A percentile compares a stretch with the other conserved stretches of the same genome.
Conservation (phyloP, 371 early-diverging fungal genomes). For the Mucor mucedo region DNA sequence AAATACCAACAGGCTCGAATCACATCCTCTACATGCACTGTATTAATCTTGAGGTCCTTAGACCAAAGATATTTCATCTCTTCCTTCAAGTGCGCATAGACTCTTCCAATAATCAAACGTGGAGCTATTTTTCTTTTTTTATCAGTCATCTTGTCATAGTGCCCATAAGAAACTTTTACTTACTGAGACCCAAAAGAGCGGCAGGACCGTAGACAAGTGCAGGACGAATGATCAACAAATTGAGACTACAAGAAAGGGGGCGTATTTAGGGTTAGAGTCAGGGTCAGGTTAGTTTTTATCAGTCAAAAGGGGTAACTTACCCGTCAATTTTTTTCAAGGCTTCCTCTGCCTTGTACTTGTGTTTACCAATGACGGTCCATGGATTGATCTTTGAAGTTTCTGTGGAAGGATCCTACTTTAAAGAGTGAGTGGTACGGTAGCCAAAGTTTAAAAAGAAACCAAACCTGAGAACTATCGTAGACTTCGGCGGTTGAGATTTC, state of each 20-base stretch:
- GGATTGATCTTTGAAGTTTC: constrained; percentile 81
- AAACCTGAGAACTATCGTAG: constrained; percentile 78
- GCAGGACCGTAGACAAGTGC: constrained; percentile 90
- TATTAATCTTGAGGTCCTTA: constrained; percentile 86
- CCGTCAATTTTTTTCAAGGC: constrained; percentile 67
- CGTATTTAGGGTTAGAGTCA: not conserved
- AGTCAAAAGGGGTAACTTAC: constrained; percentile 17
- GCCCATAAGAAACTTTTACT: not conserved
- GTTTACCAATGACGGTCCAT: constrained; percentile 81
- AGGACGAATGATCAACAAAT: constrained; percentile 85
- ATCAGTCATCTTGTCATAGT: too few species aligned
- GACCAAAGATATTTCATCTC: constrained; percentile 94
- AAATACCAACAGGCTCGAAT: constrained; percentile 78
- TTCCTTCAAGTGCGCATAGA: constrained; percentile 81
- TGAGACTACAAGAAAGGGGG: constrained; percentile 50
- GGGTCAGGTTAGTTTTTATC: not conserved
- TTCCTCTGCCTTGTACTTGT: constrained; percentile 83
- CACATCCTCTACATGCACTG: constrained; percentile 92
- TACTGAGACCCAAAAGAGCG: constrained; percentile 79
- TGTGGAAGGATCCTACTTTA: constrained; percentile 65
- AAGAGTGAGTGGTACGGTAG: not conserved
- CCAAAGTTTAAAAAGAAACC: too few species aligned
- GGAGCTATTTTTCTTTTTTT: constrained; percentile 63
- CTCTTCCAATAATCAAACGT: constrained; percentile 87
- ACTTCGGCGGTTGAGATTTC: constrained; percentile 90